These are phyloP conservation scores for Petrea volubilis DNA, from an alignment of 257 asterid species.

Conservation along the genomic window DNA sequence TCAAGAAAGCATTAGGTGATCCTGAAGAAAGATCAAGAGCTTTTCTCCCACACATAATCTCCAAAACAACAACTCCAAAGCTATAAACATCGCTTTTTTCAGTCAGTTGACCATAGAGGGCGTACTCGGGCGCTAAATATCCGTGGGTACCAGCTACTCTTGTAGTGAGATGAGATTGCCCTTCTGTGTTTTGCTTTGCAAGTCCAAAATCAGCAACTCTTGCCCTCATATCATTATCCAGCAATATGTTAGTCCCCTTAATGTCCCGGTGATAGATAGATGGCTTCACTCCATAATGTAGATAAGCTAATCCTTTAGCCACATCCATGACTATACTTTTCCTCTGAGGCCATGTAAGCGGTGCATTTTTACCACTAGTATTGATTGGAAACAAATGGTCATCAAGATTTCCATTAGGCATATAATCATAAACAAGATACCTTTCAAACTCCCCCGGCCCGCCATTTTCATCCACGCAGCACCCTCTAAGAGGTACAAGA, in stretches of 20 bases:
- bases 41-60: conserved; percentile 91
- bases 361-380: conserved; percentile 25
- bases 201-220: conserved; percentile 92
- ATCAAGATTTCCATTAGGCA: conserved; percentile 90
- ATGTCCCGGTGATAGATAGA: conserved; percentile 84
- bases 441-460: conserved; percentile 49
- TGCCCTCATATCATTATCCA: conserved; percentile 85
- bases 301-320: conserved; percentile 71
- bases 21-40: conserved; percentile 73
- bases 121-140: conserved; percentile 89
- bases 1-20: conserved; percentile 50
- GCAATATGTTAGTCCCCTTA: conserved; percentile 77
- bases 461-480: conserved; percentile 64
- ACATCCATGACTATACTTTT: conserved; percentile 80
- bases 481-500: conserved; percentile 83
- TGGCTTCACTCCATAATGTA: conserved; percentile 85
- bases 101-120: conserved; percentile 84
- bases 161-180: conserved; percentile 86
- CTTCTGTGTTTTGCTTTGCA: conserved; percentile 72
- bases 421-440: conserved; percentile 82
- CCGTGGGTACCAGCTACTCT: conserved; percentile 96
- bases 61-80: conserved; percentile 84
- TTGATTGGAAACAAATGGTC: conserved; percentile 54
- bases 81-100: conserved; percentile 94
- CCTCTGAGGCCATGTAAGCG: conserved; percentile 80